Percentiles rank a stretch among this genome's conserved stretches.
Evolutionary conservation across 2,329 filamentous ascomycete species (phyloP).

Genomic region (Pyricularia grisea): DNA sequence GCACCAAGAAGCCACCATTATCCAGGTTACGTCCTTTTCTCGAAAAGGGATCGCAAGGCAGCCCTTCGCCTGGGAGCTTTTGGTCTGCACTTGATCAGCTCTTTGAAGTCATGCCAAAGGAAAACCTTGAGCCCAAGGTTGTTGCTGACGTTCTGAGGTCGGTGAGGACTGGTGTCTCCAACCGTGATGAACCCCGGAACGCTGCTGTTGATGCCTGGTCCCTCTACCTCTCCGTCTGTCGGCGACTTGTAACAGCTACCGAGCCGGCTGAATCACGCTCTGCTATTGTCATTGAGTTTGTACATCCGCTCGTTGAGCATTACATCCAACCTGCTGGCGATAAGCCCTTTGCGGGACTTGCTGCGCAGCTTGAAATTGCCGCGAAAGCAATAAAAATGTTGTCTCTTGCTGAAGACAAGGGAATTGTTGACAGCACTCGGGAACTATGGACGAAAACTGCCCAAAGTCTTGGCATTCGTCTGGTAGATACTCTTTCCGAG

Average conservation of each 20-base stretch:
- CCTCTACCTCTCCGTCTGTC: slow-evolving; percentile 59
- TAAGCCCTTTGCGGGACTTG: slow-evolving; percentile 24
- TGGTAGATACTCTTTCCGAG: slow-evolving; percentile 70
- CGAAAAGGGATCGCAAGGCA: slow-evolving; percentile 76
- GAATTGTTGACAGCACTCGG: slow-evolving; percentile 37
- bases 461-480: slow-evolving; percentile 49
- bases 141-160: slow-evolving; percentile 55
- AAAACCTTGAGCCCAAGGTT: slow-evolving; percentile 33
- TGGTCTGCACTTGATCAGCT: slow-evolving; percentile 63
- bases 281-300: slow-evolving; percentile 38
- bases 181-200: slow-evolving; percentile 62
- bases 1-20: slow-evolving; percentile 46
- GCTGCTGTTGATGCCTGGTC: slow-evolving; percentile 65
- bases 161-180: slow-evolving; percentile 60
- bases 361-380: slow-evolving; percentile 25
- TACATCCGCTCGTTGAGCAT: slow-evolving; percentile 37
- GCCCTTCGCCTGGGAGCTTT: slow-evolving; percentile 40
- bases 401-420: slow-evolving; percentile 27
- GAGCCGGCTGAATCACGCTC: slow-evolving; percentile 32
- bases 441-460: slow-evolving; percentile 56
- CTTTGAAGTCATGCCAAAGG: slow-evolving; percentile 47
- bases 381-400: slow-evolving; percentile 38
- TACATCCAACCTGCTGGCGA: slow-evolving; percentile 39
- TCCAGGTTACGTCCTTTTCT: slow-evolving; percentile 61
- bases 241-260: slow-evolving; percentile 39